Evolutionary conservation across 2,329 filamentous ascomycete species (phyloP), one percentile per base, ranked within the genome.

Genomic region (Epichloe elymi): DNA sequence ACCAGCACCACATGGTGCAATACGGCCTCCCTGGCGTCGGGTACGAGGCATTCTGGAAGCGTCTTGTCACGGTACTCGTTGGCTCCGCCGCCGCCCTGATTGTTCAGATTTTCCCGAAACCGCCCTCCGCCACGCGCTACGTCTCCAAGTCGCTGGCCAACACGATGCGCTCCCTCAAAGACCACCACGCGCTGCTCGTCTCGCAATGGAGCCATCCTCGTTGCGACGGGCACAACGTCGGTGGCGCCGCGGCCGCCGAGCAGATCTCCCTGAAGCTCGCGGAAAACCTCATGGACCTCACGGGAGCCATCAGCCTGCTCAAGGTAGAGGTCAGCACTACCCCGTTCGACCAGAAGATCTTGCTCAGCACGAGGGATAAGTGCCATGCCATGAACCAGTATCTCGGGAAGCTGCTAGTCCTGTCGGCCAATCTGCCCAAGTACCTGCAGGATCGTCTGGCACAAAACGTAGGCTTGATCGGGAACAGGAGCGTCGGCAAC

Each of bases 171-270:
- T 65, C 66, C 0, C 53, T 76, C 1, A 70, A 69, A 0, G 70
- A 74, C 51, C 73, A 75, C 54, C 76, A 76, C 50, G 72, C 74
- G 0, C 63, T 76, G 0, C 56, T 75, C 0, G 55, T 76, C 0
- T 74, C 73, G 0, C 66, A 69, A 51, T 73, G 71, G 70, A 64
- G 61, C 4, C 61, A 64, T 1, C 30, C 65, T 52, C 64, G 60
- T 36, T 44, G 57, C 54, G 40, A 58, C 1, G 55, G 51, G 12
- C 55, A 62, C 0, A 48, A 44, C n/a, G 60, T 75, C 0, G 61
- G 63, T 3, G 56, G 56, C 0, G 58, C 64, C 2, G 49, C 37
- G 10, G 52, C 52, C 19, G 61, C 64, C 0, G 61, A 61, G 23
- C 53, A 63, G 3, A 53, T 65, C 2, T 63, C 63, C 1, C 50